Base-by-base conservation (phyloP, 345 rosid genomes). In the Sapria himalayana region DNA sequence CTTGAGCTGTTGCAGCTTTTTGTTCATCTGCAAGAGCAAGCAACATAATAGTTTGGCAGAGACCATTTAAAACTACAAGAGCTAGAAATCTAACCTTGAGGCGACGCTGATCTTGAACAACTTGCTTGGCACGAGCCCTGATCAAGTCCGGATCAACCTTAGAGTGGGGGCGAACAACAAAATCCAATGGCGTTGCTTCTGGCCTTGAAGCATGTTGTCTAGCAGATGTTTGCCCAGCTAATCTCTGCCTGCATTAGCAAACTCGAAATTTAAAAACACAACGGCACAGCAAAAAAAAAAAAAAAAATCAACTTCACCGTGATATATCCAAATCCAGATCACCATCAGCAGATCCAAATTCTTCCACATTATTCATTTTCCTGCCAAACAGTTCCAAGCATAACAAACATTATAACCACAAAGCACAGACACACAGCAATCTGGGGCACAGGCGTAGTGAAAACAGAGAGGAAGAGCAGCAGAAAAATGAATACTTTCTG, bases 171-270 rank as follows among this genome's bases (percentile, higher is more conserved):
- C 98, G 98, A 52, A 82, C 74, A 18, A 74, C 12, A 54, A 76
- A 89, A 63, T 89, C 98, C 70, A 89, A 49, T 11, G 93, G 85
- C 13, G 98, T 72, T 39, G 98, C 94, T 62, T 89, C 98, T 24
- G 98, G 98, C 53, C 94, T 72, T 12, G 93, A 59, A 17, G 98
- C 68, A 51, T 64, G 75, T 25, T 65, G 65, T 48, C 78, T 63
- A n/a, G 73, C 58, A 41, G 73, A 74, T 46, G 81, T 67, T 46
- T 70, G 89, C 15, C 97, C 73, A 33, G 94, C 58, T 54, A 62
- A 74, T 18, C 71, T 66, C 33, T 66, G 69, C 60, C 93, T 76
- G 67, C 35, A 53, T 52, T 45, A 25, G 46, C 32, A 25, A 20
- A 34, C 36, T 22, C 19, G 45, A 22, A 49, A 21, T 40, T 42